A percentile compares a stretch with the other conserved stretches of the same genome.
These are phyloP conservation scores for Solanum habrochaites DNA, from an alignment of 257 asterid genomes.

Conservation along the genomic window DNA sequence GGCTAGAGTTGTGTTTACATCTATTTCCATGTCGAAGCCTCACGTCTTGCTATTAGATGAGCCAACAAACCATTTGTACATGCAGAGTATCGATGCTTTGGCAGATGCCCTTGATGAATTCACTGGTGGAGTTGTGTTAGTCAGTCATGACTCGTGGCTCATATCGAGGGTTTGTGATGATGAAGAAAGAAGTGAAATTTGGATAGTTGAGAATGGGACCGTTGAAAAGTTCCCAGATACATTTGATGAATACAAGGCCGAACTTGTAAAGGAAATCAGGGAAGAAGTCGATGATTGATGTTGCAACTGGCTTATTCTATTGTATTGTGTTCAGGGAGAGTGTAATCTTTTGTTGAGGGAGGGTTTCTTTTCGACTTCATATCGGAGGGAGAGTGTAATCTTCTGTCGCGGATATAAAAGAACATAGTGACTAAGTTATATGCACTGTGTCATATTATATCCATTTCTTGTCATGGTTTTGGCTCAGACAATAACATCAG, in stretches of 20 bases:
- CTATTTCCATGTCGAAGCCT: slow-evolving; percentile 20
- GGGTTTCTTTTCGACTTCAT: background rate
- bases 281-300: slow-evolving; percentile 32
- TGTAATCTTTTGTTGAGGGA: background rate
- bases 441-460: background rate
- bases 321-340: background rate
- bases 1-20: slow-evolving; percentile 23
- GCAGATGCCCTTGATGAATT: slow-evolving; percentile 22
- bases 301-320: background rate
- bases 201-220: slow-evolving; percentile 37
- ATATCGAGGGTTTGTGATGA: slow-evolving; percentile 31
- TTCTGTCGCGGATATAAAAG: background rate
- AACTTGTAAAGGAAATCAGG: slow-evolving; percentile 27
- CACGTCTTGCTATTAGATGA: slow-evolving; percentile 28
- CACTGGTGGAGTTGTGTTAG: slow-evolving; percentile 18
- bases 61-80: slow-evolving; percentile 33
- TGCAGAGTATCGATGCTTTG: slow-evolving; percentile 30
- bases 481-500: background rate
- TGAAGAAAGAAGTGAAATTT: slow-evolving; percentile 30
- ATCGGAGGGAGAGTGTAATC: background rate
- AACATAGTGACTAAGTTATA: background rate
- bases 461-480: background rate
- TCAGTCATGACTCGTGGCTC: slow-evolving; percentile 32
- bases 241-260: slow-evolving; percentile 29
- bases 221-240: slow-evolving; percentile 18